Conservation (phyloP, 108 stramenopile genomes). For the Mediolabrus comicus region DNA sequence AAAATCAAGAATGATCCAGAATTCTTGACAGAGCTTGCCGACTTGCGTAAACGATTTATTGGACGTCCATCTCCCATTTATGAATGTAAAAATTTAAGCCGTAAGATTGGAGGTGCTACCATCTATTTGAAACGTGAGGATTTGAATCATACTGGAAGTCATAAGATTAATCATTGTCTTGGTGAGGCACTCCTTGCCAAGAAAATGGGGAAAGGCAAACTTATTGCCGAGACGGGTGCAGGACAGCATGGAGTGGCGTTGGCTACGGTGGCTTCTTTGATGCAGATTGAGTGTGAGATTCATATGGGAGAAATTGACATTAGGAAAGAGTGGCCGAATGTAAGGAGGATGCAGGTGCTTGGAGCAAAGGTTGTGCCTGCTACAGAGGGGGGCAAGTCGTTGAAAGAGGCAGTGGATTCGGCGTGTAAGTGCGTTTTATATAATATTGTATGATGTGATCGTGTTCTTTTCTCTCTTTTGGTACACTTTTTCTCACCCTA, state of each 20-base stretch:
- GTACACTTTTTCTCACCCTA: no score
- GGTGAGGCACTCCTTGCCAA: slow-evolving; percentile 92
- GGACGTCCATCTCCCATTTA: slow-evolving; percentile 92
- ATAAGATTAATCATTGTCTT: slow-evolving; percentile 96
- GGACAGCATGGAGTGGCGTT: slow-evolving; percentile 96
- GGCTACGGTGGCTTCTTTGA: slow-evolving; percentile 88
- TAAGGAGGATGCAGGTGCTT: slow-evolving; percentile 43
- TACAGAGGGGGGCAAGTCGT: slow-evolving; percentile 66
- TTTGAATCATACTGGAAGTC: slow-evolving; percentile 92
- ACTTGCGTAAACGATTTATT: slow-evolving; percentile 82
- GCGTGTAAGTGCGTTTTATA: slow-evolving; percentile 45
- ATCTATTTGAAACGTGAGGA: slow-evolving; percentile 95
- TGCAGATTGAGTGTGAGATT: slow-evolving; percentile 86
- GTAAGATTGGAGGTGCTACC: slow-evolving; percentile 79
- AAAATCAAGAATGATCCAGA: slow-evolving; percentile 77
- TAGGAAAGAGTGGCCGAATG: background rate
- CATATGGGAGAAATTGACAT: slow-evolving; percentile 79
- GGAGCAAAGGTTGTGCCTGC: slow-evolving; percentile 92
- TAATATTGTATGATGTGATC: no score
- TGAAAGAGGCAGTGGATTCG: slow-evolving; percentile 96
- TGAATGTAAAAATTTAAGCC: slow-evolving; percentile 79
- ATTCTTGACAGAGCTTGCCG: slow-evolving; percentile 82
- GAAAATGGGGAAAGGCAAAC: slow-evolving; percentile 86
- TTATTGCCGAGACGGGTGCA: slow-evolving; percentile 97
- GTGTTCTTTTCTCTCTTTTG: no score